These are phyloP conservation scores for Simmondsia chinensis DNA, from an alignment of 148 eudicot genomes.

Conservation along the genomic window DNA sequence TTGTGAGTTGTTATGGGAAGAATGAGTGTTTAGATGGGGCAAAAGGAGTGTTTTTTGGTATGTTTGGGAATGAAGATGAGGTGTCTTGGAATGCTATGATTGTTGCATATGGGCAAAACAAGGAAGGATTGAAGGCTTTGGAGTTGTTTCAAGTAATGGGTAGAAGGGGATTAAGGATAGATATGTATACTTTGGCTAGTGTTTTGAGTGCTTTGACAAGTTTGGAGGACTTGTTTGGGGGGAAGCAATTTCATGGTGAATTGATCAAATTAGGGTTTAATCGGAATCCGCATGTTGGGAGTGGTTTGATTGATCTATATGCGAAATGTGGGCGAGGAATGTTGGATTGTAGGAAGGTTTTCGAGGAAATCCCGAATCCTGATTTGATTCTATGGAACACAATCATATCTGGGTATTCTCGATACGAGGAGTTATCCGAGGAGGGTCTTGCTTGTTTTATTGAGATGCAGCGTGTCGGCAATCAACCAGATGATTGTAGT, in stretches of 20 bases:
- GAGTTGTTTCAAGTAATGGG: slow-evolving; percentile 60
- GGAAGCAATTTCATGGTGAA: slow-evolving; percentile 64
- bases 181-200: slow-evolving; percentile 80
- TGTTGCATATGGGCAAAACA: slow-evolving; percentile 56
- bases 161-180: slow-evolving; percentile 29
- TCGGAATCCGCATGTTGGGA: slow-evolving; percentile 55
- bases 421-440: slow-evolving; percentile 45
- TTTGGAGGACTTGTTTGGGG: slow-evolving; percentile 49
- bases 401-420: slow-evolving; percentile 67
- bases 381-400: slow-evolving; percentile 83
- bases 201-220: slow-evolving; percentile 74
- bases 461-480: slow-evolving; percentile 42
- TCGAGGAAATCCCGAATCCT: slow-evolving; percentile 50
- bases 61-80: slow-evolving; percentile 49
- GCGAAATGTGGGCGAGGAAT: slow-evolving; percentile 45
- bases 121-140: slow-evolving; percentile 46
- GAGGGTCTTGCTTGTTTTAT: slow-evolving; percentile 53
- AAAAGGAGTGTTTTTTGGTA: slow-evolving; percentile 33
- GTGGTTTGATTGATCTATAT: slow-evolving; percentile 73
- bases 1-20: slow-evolving; percentile 52
- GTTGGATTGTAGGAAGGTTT: slow-evolving; percentile 37
- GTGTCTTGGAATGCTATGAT: slow-evolving; percentile 89
- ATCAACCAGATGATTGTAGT: slow-evolving; percentile 63
- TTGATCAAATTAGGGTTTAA: slow-evolving; percentile 62
- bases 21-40: slow-evolving; percentile 46